Evolutionary conservation across 2,329 filamentous ascomycete genomes (phyloP).

Genomic region (Arthrobotrys musiformis): DNA sequence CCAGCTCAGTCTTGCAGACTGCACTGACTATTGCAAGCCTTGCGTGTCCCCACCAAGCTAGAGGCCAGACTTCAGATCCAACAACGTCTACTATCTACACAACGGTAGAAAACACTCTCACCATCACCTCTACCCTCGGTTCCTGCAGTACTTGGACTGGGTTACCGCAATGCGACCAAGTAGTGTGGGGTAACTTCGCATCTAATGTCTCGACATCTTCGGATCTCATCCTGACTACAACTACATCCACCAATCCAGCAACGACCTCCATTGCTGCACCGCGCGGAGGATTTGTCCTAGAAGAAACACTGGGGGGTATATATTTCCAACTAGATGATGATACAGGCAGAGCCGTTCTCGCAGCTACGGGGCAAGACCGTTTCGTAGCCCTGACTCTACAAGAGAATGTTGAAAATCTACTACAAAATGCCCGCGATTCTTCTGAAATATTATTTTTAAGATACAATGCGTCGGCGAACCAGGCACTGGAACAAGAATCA

Average conservation of each 20-base stretch:
- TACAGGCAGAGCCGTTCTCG: background rate
- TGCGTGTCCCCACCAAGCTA: too few relatives aligned
- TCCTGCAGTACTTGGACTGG: background rate
- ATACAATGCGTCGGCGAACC: background rate
- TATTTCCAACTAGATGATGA: conserved; percentile 6
- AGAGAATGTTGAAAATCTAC: background rate
- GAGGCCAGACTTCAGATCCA: background rate
- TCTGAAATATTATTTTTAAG: conserved; percentile 1
- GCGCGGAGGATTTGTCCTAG: background rate
- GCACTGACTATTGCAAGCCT: background rate
- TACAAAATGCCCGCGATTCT: background rate
- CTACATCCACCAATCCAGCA: background rate
- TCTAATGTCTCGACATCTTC: background rate
- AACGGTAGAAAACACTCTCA: background rate
- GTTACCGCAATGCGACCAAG: conserved; percentile 9
- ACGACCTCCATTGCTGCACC: background rate
- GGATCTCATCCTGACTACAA: too few relatives aligned
- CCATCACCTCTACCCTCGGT: background rate
- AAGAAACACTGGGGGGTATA: background rate
- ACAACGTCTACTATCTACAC: background rate
- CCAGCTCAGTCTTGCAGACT: background rate
- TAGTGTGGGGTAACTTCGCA: background rate
- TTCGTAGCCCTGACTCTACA: background rate
- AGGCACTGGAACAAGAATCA: background rate
- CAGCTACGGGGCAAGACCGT: background rate